These are phyloP conservation scores for Botrytis porri DNA, from an alignment of 2,329 filamentous ascomycete genomes.

Conservation along the genomic window DNA sequence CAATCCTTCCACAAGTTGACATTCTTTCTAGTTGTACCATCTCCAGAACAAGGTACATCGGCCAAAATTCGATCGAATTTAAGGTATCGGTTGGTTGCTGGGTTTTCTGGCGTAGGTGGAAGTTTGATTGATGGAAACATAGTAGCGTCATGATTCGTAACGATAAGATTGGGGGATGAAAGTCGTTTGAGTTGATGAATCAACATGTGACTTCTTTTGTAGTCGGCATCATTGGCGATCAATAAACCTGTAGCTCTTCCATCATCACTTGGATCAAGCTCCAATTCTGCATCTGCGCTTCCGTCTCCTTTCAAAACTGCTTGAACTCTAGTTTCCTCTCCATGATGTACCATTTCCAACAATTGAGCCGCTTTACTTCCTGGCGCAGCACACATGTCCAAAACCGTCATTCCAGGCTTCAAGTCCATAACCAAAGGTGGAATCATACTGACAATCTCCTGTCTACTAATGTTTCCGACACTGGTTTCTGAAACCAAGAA, in stretches of 20 bases:
- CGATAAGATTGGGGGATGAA: slow-evolving; percentile 92
- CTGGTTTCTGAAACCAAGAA: slow-evolving; percentile 97
- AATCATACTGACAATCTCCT: slow-evolving; percentile 99
- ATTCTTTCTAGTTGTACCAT: slow-evolving; percentile 93
- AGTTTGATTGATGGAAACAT: slow-evolving; percentile 91
- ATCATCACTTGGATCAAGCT: slow-evolving; percentile 64
- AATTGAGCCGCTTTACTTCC: slow-evolving; percentile 96
- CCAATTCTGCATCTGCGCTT: slow-evolving; percentile 43
- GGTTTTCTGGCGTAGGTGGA: slow-evolving; percentile 56
- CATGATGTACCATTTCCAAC: slow-evolving; percentile 87
- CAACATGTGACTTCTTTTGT: slow-evolving; percentile 94
- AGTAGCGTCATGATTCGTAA: slow-evolving; percentile 97
- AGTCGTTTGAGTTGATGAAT: slow-evolving; percentile 97
- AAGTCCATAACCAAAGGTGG: slow-evolving; percentile 91
- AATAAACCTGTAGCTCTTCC: slow-evolving; percentile 88
- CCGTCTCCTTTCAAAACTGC: slow-evolving; percentile 57
- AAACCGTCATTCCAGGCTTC: slow-evolving; percentile 82
- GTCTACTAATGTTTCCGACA: slow-evolving; percentile 94
- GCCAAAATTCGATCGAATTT: slow-evolving; percentile 97
- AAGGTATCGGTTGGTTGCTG: slow-evolving; percentile 65
- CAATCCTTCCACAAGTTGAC: slow-evolving; percentile 92
- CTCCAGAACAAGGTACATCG: slow-evolving; percentile 94
- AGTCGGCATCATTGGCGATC: slow-evolving; percentile 94
- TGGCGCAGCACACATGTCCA: slow-evolving; percentile 95
- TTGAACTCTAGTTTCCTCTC: slow-evolving; percentile 82